Evolutionary conservation across 108 stramenopile species (phyloP).

Genomic region (Fragilariopsis cylindrus): DNA sequence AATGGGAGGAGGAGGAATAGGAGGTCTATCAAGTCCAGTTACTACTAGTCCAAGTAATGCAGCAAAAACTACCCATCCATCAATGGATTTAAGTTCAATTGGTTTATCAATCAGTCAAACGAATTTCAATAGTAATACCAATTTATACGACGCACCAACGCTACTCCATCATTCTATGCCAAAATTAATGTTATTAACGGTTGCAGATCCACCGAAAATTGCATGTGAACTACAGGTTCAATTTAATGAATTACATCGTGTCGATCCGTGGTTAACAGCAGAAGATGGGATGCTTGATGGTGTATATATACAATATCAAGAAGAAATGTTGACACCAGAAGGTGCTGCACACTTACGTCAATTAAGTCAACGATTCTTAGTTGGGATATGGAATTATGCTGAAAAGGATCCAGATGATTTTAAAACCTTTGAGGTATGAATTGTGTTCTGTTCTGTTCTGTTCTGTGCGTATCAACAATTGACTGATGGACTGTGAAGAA

Average conservation of each 20-base stretch:
- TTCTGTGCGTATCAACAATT: not conserved
- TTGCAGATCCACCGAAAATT: constrained; percentile 44
- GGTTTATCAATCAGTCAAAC: constrained; percentile 30
- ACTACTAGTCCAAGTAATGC: not conserved
- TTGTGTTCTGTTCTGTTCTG: not conserved
- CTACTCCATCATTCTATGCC: constrained; percentile 13
- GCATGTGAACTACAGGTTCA: constrained; percentile 48
- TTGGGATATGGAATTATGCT: constrained; percentile 63
- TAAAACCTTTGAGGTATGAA: constrained; percentile 39
- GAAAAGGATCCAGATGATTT: constrained; percentile 70
- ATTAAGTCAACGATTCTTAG: constrained; percentile 43
- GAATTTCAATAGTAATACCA: constrained; percentile 11
- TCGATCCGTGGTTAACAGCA: constrained; percentile 53
- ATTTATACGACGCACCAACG: not conserved
- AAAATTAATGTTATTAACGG: constrained; percentile 65
- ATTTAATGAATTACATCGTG: constrained; percentile 51
- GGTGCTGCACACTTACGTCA: constrained; percentile 45
- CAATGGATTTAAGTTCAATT: constrained; percentile 7
- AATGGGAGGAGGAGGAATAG: not conserved
- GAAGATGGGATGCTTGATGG: constrained; percentile 62
- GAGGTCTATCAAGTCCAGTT: too few species aligned
- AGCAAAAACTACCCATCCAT: not conserved
- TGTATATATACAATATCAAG: constrained; percentile 73
- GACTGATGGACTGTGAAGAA: too few species aligned
- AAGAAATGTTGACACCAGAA: constrained; percentile 53